Conservation (phyloP, 352 stramenopile genomes). For the Phytophthora cryptogea region DNA sequence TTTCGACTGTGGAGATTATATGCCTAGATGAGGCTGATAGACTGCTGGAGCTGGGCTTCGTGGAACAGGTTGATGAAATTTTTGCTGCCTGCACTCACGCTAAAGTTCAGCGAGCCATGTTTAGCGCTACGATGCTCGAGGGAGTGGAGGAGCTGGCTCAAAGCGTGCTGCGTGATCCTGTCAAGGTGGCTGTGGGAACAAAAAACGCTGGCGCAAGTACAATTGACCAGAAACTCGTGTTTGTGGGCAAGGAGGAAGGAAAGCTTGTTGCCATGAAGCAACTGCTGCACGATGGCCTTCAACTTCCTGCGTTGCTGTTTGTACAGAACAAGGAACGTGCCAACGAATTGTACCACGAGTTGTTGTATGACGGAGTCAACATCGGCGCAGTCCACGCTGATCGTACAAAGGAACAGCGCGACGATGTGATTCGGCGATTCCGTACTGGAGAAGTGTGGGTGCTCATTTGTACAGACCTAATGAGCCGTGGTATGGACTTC, state of each 20-base stretch:
- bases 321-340: conserved; percentile 98
- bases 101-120: conserved; percentile 94
- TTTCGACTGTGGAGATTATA: conserved; percentile 91
- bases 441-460: conserved; percentile 97
- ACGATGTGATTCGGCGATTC: conserved; percentile 95
- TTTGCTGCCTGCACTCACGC: conserved; percentile 90
- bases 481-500: conserved; percentile 99
- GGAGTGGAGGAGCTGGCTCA: conserved; percentile 96
- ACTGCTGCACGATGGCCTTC: conserved; percentile 90
- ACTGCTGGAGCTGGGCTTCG: conserved; percentile 96
- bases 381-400: conserved; percentile 98
- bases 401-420: conserved; percentile 92
- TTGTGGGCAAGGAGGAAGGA: conserved; percentile 98
- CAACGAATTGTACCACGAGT: conserved; percentile 96
- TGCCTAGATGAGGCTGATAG: conserved; percentile 99
- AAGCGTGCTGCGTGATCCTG: conserved; percentile 95
- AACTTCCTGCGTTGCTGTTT: conserved; percentile 98
- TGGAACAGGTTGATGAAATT: conserved; percentile 98
- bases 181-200: conserved; percentile 95
- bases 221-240: conserved; percentile 96
- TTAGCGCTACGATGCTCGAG: conserved; percentile 97
- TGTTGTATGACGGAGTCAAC: conserved; percentile 98
- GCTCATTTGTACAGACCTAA: conserved; percentile 99
- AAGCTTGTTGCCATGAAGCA: conserved; percentile 98
- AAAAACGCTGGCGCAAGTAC: conserved; percentile 89